Evolutionary conservation across 345 rosid species (phyloP).

Genomic region (Citrus hindsii): DNA sequence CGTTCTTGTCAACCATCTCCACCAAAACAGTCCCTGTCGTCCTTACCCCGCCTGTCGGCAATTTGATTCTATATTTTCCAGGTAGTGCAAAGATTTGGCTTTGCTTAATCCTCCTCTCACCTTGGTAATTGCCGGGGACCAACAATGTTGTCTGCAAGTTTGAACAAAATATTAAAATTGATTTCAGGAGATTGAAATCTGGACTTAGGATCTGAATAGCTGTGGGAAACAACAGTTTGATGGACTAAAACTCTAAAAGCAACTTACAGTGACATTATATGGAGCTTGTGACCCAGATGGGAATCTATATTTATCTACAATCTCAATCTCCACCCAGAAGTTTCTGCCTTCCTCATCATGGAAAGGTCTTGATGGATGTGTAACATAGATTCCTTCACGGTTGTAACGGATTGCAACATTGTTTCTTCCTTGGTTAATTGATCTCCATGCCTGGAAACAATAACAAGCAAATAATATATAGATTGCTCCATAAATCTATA

Average conservation of each 20-base stretch:
- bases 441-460: slow-evolving; percentile 87
- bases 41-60: slow-evolving; percentile 89
- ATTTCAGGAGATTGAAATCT: not conserved
- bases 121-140: slow-evolving; percentile 96
- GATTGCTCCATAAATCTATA: slow-evolving; percentile 6
- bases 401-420: slow-evolving; percentile 62
- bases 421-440: slow-evolving; percentile 89
- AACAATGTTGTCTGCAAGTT: slow-evolving; percentile 71
- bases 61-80: slow-evolving; percentile 75
- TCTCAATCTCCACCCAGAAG: slow-evolving; percentile 97
- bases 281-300: slow-evolving; percentile 95
- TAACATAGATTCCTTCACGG: slow-evolving; percentile 79
- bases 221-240: not conserved
- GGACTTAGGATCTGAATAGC: not conserved
- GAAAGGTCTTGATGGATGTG: slow-evolving; percentile 86
- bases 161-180: not conserved
- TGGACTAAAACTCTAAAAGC: slow-evolving; percentile 2
- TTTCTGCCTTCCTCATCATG: slow-evolving; percentile 98
- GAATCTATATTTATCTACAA: slow-evolving; percentile 75
- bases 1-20: slow-evolving; percentile 95
- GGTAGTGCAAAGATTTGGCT: slow-evolving; percentile 59
- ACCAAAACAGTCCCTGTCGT: slow-evolving; percentile 90
- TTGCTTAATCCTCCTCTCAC: slow-evolving; percentile 77
- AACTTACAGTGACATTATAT: slow-evolving; percentile 89
- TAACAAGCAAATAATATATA: not conserved